These are phyloP conservation scores for Spinacia oleracea DNA, from an alignment of 179 eudicot species.

Conservation along the genomic window DNA sequence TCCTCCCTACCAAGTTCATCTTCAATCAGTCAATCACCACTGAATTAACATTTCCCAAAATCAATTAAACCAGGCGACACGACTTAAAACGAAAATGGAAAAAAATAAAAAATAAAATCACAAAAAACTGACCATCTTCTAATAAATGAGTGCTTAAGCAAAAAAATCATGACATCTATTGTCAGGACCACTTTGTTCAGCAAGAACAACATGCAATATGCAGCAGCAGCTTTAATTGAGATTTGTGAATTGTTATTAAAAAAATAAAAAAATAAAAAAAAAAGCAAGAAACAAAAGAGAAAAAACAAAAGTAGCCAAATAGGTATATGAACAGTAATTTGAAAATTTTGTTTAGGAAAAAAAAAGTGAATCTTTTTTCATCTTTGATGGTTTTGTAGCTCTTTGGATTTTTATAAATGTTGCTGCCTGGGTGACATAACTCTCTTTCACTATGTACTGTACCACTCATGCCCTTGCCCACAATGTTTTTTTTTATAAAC, in stretches of 20 bases:
- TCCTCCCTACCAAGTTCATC: too few species aligned
- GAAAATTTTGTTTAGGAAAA: too few species aligned
- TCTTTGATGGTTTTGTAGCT: not conserved
- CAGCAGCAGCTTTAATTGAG: slow-evolving; percentile 15
- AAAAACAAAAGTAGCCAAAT: too few species aligned
- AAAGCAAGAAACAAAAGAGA: not conserved
- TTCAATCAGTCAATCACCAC: too few species aligned
- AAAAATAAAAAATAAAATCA: not conserved
- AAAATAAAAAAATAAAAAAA: not conserved
- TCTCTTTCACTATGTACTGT: slow-evolving; percentile 29
- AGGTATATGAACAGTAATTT: too few species aligned
- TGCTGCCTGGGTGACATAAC: slow-evolving; percentile 34
- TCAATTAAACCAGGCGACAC: too few species aligned
- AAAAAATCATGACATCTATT: slow-evolving; percentile 19
- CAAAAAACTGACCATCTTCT: not conserved
- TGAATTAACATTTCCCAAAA: too few species aligned
- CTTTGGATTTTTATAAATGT: slow-evolving; percentile 12
- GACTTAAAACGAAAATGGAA: too few species aligned
- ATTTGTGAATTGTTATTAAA: too few species aligned
- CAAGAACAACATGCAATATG: slow-evolving; percentile 16
- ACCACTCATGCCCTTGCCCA: not conserved
- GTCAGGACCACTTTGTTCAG: slow-evolving; percentile 22
- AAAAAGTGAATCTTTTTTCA: slow-evolving; percentile 11
- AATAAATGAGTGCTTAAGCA: slow-evolving; percentile 11
- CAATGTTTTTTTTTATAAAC: not conserved